Evolutionary conservation across 139 green algal genomes (phyloP).

Genomic region (Coelastrella sp.): DNA sequence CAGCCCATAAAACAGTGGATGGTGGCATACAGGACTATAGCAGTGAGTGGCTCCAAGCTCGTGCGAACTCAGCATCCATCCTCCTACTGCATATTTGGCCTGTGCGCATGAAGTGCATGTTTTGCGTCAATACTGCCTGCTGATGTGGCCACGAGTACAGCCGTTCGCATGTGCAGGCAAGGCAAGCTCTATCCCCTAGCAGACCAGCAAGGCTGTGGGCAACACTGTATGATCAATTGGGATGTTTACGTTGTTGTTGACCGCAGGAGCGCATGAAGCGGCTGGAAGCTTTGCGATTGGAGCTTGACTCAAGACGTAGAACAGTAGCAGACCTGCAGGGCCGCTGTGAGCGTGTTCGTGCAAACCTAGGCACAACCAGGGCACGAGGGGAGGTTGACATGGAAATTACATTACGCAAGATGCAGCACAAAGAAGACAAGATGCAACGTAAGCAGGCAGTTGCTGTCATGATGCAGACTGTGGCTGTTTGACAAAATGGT

Average conservation of each 20-base stretch:
- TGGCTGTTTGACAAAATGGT: no score
- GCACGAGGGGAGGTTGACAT: constrained; percentile 78
- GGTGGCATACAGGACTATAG: constrained; percentile 73
- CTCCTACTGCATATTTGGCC: no score
- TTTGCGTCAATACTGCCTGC: no score
- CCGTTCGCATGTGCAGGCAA: no score
- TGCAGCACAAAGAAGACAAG: constrained; percentile 87
- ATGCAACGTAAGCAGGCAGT: constrained; percentile 62
- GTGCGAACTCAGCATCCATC: no score
- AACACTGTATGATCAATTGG: no score
- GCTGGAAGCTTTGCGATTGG: constrained; percentile 83
- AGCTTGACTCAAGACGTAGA: constrained; percentile 87
- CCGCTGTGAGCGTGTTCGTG: constrained; percentile 53
- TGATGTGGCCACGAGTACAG: no score
- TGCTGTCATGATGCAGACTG: no score
- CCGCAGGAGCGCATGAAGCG: constrained; percentile 75
- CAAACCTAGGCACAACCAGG: constrained; percentile 63
- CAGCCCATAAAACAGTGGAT: constrained; percentile 86
- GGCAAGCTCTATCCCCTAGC: no score
- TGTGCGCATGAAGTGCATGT: background rate
- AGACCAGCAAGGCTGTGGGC: no score
- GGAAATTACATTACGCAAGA: constrained; percentile 64
- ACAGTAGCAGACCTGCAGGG: constrained; percentile 81
- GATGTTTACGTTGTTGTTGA: background rate
- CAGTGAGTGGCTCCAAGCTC: constrained; percentile 48